These are phyloP conservation scores for Mallotus repandus DNA, from an alignment of 441 rosid species.

Conservation along the genomic window DNA sequence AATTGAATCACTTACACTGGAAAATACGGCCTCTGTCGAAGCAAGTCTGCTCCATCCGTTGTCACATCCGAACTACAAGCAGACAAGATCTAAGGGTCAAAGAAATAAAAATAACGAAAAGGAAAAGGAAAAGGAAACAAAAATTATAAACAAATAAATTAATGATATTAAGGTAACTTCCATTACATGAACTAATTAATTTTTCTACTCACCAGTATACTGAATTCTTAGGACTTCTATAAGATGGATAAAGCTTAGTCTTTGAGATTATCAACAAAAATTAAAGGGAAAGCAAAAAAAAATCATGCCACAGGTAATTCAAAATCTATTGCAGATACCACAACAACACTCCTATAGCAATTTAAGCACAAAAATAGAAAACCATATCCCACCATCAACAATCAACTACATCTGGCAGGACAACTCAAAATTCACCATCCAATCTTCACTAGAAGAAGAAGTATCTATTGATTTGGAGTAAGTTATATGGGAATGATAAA, in stretches of 20 bases:
- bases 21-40: constrained; percentile 54
- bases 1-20: constrained; percentile 56
- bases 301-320: neutral
- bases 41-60: constrained; percentile 43
- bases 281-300: neutral
- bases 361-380: constrained; percentile 3
- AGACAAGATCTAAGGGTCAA: constrained; percentile 20
- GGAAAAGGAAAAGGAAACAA: constrained; percentile 15
- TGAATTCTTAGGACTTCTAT: neutral
- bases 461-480: constrained; percentile 5
- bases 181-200: neutral
- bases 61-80: constrained; percentile 46
- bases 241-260: neutral
- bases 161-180: neutral
- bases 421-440: neutral
- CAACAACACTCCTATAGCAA: constrained; percentile 10
- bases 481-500: neutral
- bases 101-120: constrained; percentile 14
- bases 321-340: neutral
- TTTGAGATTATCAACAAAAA: neutral
- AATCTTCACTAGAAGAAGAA: neutral
- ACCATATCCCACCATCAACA: neutral
- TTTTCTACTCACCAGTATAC: neutral
- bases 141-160: neutral
- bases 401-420: neutral